A percentile compares a stretch with the other conserved stretches of the same genome.
These are phyloP conservation scores for Baudoinia panamericana DNA, from an alignment of 495 filamentous ascomycete genomes.

Conservation along the genomic window DNA sequence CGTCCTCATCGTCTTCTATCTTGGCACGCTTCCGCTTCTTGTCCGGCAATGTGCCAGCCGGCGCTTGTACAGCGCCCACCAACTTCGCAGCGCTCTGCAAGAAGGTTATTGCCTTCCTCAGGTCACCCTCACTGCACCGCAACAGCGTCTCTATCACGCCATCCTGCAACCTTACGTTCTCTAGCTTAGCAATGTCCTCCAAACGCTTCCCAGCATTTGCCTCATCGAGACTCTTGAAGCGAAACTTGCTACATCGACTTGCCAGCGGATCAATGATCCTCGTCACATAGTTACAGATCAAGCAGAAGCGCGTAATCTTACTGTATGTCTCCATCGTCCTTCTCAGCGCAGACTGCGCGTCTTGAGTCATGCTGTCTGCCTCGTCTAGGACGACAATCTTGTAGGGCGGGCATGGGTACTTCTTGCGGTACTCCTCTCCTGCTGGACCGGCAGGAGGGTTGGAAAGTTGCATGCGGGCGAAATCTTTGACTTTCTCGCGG, in stretches of 20 bases:
- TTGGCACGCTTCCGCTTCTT: slow-evolving; percentile 39
- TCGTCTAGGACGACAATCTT: slow-evolving; percentile 98
- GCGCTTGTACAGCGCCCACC: slow-evolving; percentile 42
- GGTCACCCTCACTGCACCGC: slow-evolving; percentile 77
- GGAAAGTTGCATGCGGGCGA: slow-evolving; percentile 85
- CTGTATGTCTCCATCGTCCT: slow-evolving; percentile 97
- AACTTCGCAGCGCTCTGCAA: slow-evolving; percentile 80
- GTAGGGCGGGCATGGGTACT: slow-evolving; percentile 91
- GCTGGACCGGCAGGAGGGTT: slow-evolving; percentile 49
- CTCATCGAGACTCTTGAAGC: slow-evolving; percentile 90
- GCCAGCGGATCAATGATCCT: slow-evolving; percentile 94
- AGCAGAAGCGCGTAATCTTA: slow-evolving; percentile 90
- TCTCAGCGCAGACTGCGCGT: slow-evolving; percentile 82
- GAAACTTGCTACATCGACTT: slow-evolving; percentile 86
- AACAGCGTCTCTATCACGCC: slow-evolving; percentile 76
- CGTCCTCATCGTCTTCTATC: slow-evolving; percentile 43
- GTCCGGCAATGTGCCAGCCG: slow-evolving; percentile 12
- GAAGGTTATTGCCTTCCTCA: slow-evolving; percentile 92
- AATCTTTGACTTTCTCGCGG: slow-evolving; percentile 97
- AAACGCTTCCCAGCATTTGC: slow-evolving; percentile 61
- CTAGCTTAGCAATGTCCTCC: slow-evolving; percentile 63
- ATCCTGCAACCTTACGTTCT: slow-evolving; percentile 59
- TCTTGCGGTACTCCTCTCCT: slow-evolving; percentile 48
- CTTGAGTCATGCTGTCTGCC: slow-evolving; percentile 97
- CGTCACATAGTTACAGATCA: slow-evolving; percentile 98